Base-by-base conservation (phyloP, 2,329 filamentous ascomycete genomes). In the Rutstroemia sp. region DNA sequence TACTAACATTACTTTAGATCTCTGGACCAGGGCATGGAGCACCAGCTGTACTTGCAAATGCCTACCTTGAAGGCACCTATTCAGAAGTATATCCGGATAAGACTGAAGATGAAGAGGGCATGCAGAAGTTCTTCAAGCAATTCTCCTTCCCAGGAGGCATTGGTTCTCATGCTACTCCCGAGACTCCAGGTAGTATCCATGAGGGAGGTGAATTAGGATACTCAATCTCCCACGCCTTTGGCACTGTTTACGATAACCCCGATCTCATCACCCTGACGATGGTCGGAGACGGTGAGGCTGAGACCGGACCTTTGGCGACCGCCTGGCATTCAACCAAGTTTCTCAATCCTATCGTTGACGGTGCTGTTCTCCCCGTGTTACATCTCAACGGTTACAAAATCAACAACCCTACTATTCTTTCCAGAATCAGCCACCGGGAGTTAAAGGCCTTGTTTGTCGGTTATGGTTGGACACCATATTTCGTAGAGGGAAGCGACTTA, bases 341-440 rank as follows among this genome's bases (percentile, higher is more conserved):
- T 72, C 77, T 92, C 61, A 90, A 91, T 67, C 88, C 88, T 4
- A 86, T 88, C 63, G 85, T 80, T 0, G 87, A 91, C 65, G 88
- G 88, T 30, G 88, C 87, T 39, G 88, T 92, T 7, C 77, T 92
- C 1, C 88, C 88, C 0, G 83, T 92, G 5, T 77, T 92, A 10
- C 87, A 92, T 70, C 76, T 92, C 37, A 92, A 92, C 65, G 88
- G 88, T 48, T 92, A 91, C 78, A 92, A 92, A 76, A 91, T 91
- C 75, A 88, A 89, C 75, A 89, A 90, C 71, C 86, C 86, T 8
- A 91, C 84, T 5, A 68, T 92, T 0, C 79, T 91, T 16, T 83
- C 87, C 14, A 82, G 88, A 62, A 86, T 92, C 66, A 81, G 81
- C 45, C 86, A 90, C 69, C 81, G 87, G 60, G 88, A 92, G 71